A percentile compares a stretch with the other conserved stretches of the same genome.
Evolutionary conservation across 73 alveolate species (phyloP).

Genomic region (Diophrys appendiculata): DNA sequence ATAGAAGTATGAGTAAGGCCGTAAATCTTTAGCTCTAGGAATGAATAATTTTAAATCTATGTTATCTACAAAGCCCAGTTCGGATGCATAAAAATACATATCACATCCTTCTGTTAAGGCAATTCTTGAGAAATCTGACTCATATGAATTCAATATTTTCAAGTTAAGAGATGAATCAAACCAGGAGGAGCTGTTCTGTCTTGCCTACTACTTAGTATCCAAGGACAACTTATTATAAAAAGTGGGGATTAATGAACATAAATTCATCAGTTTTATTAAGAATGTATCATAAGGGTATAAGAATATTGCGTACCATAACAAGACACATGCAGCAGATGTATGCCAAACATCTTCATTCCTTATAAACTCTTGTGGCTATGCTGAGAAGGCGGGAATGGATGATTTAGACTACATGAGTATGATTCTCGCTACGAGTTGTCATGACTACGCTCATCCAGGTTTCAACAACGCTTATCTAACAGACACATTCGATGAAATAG

Average conservation of each 20-base stretch:
- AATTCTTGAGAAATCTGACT: too few species aligned
- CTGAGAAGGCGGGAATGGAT: conserved; percentile 38
- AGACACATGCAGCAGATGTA: conserved; percentile 74
- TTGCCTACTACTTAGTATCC: neutral
- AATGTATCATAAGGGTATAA: conserved; percentile 40
- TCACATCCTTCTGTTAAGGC: too few species aligned
- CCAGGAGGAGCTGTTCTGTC: conserved; percentile 17
- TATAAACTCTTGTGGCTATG: conserved; percentile 27
- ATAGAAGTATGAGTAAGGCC: too few species aligned
- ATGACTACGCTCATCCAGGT: conserved; percentile 66
- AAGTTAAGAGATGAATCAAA: conserved; percentile 10
- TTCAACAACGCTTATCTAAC: conserved; percentile 45
- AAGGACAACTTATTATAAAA: conserved; percentile 19
- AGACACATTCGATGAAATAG: conserved; percentile 32
- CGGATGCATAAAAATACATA: too few species aligned
- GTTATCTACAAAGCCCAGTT: neutral
- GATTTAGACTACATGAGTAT: conserved; percentile 28
- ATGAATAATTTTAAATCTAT: too few species aligned
- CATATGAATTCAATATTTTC: conserved; percentile 31
- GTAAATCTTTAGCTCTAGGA: too few species aligned
- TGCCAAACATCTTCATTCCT: neutral
- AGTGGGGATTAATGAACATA: conserved; percentile 13
- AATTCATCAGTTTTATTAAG: conserved; percentile 30
- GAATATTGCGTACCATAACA: conserved; percentile 55
- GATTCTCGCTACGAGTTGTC: conserved; percentile 44